These are phyloP conservation scores for Chaetoceros muelleri DNA, from an alignment of 108 stramenopile species.

Conservation along the genomic window DNA sequence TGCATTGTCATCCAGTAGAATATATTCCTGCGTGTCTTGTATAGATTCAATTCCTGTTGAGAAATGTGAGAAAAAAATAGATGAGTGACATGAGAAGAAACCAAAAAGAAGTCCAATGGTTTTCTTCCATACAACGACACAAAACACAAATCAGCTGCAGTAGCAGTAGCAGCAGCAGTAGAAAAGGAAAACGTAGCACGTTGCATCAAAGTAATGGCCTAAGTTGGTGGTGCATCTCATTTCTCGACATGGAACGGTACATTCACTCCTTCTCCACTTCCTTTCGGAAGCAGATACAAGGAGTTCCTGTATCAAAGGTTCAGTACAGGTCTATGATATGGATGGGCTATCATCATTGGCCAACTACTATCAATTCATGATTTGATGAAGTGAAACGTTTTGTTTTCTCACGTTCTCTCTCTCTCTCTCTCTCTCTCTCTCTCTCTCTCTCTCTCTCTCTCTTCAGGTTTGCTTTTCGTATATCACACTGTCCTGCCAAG, in stretches of 20 bases:
- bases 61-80: too few species aligned
- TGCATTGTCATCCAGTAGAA: too few species aligned
- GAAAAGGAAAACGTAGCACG: too few species aligned
- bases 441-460: not conserved
- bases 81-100: too few species aligned
- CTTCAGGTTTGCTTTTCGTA: slow-evolving; percentile 12
- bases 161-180: too few species aligned
- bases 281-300: slow-evolving; percentile 5
- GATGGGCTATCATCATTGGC: slow-evolving; percentile 39
- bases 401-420: not conserved
- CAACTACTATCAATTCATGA: not conserved
- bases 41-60: too few species aligned
- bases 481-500: slow-evolving; percentile 14
- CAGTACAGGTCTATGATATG: slow-evolving; percentile 49
- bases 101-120: too few species aligned
- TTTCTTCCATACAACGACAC: too few species aligned
- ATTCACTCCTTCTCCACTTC: slow-evolving; percentile 16
- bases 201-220: too few species aligned
- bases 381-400: not conserved
- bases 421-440: not conserved
- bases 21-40: too few species aligned
- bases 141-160: too few species aligned
- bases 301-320: slow-evolving; percentile 9
- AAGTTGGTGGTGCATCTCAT: slow-evolving; percentile 51
- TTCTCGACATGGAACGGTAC: slow-evolving; percentile 30